phyloP scores from a whole-genome alignment of 495 filamentous ascomycete species.

The Daldinia bambusicola region DNA sequence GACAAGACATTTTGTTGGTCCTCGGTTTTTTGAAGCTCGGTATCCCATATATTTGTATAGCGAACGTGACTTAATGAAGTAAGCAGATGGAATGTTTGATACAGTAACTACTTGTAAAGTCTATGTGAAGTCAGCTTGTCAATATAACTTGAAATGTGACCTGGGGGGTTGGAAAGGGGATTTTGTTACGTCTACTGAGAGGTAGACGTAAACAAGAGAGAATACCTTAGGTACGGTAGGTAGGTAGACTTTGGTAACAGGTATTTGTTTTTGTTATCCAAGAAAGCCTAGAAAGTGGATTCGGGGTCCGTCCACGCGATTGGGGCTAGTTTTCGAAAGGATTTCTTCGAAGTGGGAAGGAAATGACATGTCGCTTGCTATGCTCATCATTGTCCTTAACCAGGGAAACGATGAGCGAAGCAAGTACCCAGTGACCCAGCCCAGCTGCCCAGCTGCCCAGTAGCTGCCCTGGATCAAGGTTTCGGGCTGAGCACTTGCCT shows the following conservation, averaged over 20 bases:
- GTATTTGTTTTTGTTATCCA: background rate
- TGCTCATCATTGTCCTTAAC: constrained; percentile 10
- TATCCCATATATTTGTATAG: constrained; percentile 18
- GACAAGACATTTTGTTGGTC: constrained; percentile 29
- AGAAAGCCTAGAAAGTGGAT: constrained; percentile 8
- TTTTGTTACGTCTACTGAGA: background rate
- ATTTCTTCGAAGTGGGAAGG: constrained; percentile 8
- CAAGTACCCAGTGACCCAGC: background rate
- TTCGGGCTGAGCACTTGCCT: background rate
- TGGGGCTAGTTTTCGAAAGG: constrained; percentile 1
- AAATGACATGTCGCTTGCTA: constrained; percentile 3
- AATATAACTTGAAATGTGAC: background rate
- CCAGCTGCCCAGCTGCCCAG: background rate
- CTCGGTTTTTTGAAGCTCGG: constrained; percentile 11
- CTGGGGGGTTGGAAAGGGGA: background rate
- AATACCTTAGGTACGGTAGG: too few relatives aligned
- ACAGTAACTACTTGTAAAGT: constrained; percentile 2
- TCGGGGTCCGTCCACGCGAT: background rate
- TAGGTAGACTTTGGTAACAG: background rate
- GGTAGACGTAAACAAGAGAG: background rate
- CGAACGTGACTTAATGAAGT: constrained; percentile 25
- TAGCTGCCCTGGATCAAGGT: too few relatives aligned
- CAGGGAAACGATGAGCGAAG: constrained; percentile 10
- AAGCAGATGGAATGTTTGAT: background rate
- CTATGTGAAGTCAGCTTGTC: background rate